These are phyloP conservation scores for Monilinia laxa DNA, from an alignment of 2,329 filamentous ascomycete species.

Conservation along the genomic window DNA sequence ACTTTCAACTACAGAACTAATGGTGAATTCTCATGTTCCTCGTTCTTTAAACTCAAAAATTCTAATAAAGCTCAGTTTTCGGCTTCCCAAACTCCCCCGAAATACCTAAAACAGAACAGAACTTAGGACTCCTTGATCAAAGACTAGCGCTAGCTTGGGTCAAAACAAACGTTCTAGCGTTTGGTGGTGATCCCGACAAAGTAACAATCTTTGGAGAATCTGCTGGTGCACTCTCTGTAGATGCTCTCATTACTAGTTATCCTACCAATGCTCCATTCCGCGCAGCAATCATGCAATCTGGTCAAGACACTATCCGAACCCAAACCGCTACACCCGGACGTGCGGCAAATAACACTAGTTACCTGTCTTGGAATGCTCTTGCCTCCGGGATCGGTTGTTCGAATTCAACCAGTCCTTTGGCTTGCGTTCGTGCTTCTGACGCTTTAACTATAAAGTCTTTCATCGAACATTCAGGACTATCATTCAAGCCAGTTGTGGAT, in stretches of 20 bases:
- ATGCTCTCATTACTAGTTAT: slow-evolving; percentile 73
- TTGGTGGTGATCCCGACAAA: slow-evolving; percentile 60
- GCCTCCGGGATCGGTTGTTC: neutral
- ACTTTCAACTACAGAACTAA: slow-evolving; percentile 28
- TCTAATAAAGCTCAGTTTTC: slow-evolving; percentile 10
- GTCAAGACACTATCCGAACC: slow-evolving; percentile 38
- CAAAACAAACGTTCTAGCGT: slow-evolving; percentile 71
- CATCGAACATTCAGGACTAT: neutral
- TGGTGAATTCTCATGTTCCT: neutral
- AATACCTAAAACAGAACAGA: slow-evolving; percentile 40
- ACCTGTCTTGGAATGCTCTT: slow-evolving; percentile 15
- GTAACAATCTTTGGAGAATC: slow-evolving; percentile 49
- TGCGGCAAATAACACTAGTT: neutral
- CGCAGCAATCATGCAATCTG: slow-evolving; percentile 75
- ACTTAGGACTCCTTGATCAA: slow-evolving; percentile 72
- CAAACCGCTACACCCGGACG: neutral
- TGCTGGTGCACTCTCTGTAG: slow-evolving; percentile 69
- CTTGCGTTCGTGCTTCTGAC: slow-evolving; percentile 13
- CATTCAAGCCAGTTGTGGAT: slow-evolving; percentile 3
- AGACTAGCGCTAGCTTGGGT: slow-evolving; percentile 72
- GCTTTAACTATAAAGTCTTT: slow-evolving; percentile 13
- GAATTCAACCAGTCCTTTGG: neutral
- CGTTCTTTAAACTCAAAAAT: neutral
- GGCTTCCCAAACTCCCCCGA: slow-evolving; percentile 22
- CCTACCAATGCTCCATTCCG: slow-evolving; percentile 73